phyloP scores from a whole-genome alignment of 495 filamentous ascomycete species.

The Chaetomium tenue region DNA sequence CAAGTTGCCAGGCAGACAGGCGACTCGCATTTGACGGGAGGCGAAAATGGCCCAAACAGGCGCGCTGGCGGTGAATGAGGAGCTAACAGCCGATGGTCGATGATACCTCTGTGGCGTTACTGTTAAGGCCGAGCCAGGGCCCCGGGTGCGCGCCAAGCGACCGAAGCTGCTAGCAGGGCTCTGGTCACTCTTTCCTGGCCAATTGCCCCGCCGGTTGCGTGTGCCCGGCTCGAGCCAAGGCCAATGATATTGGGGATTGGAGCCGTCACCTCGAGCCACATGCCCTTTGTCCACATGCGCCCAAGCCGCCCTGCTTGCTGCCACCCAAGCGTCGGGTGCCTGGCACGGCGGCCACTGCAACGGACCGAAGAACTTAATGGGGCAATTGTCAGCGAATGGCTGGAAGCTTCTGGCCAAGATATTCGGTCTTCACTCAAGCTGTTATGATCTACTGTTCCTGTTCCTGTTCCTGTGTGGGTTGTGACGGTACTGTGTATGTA shows the following conservation, averaged over 20 bases:
- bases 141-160: conserved; percentile 15
- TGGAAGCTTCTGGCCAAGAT: no score
- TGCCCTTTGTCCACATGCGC: conserved; percentile 10
- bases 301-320: not conserved
- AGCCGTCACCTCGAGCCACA: conserved; percentile 13
- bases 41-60: conserved; percentile 14
- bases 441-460: no score
- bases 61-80: conserved; percentile 17
- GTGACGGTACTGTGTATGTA: no score
- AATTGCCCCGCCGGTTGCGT: conserved; percentile 17
- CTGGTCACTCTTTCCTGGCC: conserved; percentile 16
- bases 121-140: conserved; percentile 8
- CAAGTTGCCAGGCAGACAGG: conserved; percentile 29
- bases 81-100: conserved; percentile 34
- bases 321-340: not conserved
- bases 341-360: not conserved
- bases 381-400: conserved; percentile 3
- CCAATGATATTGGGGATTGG: not conserved
- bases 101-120: conserved; percentile 25
- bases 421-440: no score
- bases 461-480: no score
- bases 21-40: conserved; percentile 27
- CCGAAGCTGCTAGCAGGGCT: conserved; percentile 14
- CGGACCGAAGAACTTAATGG: not conserved
- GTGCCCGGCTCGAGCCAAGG: no score